Evolutionary conservation across 2,329 filamentous ascomycete species (phyloP), one percentile per base, ranked within the genome.

Genomic region (Penicillium frequentans): DNA sequence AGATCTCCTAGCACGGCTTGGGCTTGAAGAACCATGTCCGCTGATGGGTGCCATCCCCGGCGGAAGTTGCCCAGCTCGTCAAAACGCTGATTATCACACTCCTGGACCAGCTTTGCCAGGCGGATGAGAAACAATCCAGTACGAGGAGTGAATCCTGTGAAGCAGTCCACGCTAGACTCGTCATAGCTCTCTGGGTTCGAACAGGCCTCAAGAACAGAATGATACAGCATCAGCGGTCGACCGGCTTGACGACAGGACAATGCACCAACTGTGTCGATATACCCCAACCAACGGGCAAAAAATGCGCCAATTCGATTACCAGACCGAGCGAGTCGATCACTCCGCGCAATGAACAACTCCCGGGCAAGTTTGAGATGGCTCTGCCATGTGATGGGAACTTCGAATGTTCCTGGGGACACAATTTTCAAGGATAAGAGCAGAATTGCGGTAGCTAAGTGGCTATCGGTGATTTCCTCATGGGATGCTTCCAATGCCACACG

Each of bases 381-480:
- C 69, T 92, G 90, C 91, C 91, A 96, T 1, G 89, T 83, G 52
- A 93, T 89, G 1, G 85, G 82, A n/a, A 90, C 87, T 53, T 89
- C 90, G 68, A 95, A 93, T 0, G 89, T 89, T 55, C 87, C 88
- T 0, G 91, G 91, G 0, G 89, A 91, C 49, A 95, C 87, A 55
- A 95, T 93, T 68, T 95, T 90, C 21, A 95, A 79, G 1, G 90
- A 93, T 0, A 90, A 85, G 46, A 96, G 82, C 89, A 95, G 92
- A 60, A 96, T 92, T 8, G 90, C 89, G 0, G 90, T 91, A 0
- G 90, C 90, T 3, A 96, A 80, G 54, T 89, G 90, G 16, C 85
- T 84, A 63, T 91, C 87, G 1, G 89, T 88, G 11, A 91, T 86
- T 42, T 85, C 84, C 59, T 84, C 80, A 39, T 81, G 79, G 0